A percentile compares a stretch with the other conserved stretches of the same genome.
phyloP scores from a whole-genome alignment of 108 stramenopile genomes.

The Heterococcus sp. region DNA sequence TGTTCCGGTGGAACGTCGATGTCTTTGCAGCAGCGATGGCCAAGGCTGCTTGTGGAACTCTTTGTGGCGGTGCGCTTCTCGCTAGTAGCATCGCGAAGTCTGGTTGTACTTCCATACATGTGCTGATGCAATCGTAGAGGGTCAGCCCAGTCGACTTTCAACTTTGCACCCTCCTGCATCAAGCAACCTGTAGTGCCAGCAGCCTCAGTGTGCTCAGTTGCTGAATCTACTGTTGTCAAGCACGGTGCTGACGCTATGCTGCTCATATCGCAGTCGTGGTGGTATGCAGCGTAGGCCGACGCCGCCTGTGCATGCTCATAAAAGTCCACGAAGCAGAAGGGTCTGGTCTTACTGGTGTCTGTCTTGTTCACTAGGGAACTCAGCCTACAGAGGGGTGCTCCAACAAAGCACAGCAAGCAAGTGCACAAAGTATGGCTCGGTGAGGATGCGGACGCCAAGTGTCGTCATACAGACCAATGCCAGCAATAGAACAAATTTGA shows the following conservation, averaged over 20 bases:
- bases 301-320: slow-evolving; percentile 15
- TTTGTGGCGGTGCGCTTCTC: no score
- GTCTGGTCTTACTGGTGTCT: slow-evolving; percentile 19
- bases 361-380: slow-evolving; percentile 27
- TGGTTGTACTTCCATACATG: slow-evolving; percentile 32
- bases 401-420: neutral
- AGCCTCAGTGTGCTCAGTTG: no score
- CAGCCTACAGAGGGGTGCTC: slow-evolving; percentile 11
- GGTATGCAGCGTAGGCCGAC: neutral
- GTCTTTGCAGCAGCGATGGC: no score
- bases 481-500: no score
- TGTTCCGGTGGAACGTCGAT: no score
- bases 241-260: no score
- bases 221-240: no score
- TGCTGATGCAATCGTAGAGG: slow-evolving; percentile 37
- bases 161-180: no score
- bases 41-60: no score
- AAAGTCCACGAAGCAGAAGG: slow-evolving; percentile 47
- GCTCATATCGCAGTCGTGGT: no score
- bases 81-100: no score
- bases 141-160: slow-evolving; percentile 42
- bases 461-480: neutral
- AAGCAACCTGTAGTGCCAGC: no score
- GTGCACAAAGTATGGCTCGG: neutral
- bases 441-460: neutral